Conservation (phyloP, 1,284 basidiomycete species). For the Melampsora larici-populina region DNA sequence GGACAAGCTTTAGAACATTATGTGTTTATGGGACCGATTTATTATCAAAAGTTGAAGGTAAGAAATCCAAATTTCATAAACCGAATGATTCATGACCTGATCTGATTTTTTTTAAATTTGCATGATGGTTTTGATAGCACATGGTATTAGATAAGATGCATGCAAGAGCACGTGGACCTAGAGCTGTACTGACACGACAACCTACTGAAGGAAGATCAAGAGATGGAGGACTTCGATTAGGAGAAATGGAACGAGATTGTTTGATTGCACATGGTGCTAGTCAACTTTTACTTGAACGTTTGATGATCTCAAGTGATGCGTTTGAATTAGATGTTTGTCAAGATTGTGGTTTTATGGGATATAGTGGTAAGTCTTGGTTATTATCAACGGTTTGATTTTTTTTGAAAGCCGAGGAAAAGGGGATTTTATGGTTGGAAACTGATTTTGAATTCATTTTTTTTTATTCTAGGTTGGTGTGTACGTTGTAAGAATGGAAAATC, state of each 20-base stretch:
- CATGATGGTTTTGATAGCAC: constrained; percentile 62
- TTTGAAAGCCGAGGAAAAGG: constrained; percentile 58
- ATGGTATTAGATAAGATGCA: constrained; percentile 99
- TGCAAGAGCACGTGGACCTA: constrained; percentile 89
- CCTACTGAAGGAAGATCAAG: constrained; percentile 97
- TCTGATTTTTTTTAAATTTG: constrained; percentile 40
- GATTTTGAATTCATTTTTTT: neutral
- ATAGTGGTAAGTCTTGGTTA: constrained; percentile 63
- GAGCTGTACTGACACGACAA: constrained; percentile 93
- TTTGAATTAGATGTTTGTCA: constrained; percentile 97
- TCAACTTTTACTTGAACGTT: constrained; percentile 86
- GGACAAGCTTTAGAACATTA: constrained; percentile 94
- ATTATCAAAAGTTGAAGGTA: constrained; percentile 72
- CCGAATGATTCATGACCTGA: neutral
- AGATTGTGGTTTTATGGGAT: constrained; percentile 90
- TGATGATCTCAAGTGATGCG: constrained; percentile 83
- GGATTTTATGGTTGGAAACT: too few species aligned
- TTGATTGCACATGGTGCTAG: constrained; percentile 83
- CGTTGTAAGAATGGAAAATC: constrained; percentile 90
- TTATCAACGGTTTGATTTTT: constrained; percentile 57
- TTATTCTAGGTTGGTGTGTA: constrained; percentile 47
- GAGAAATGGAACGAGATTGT: constrained; percentile 98
- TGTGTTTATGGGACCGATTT: constrained; percentile 97
- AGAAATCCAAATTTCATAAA: neutral
- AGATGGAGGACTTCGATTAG: constrained; percentile 92